A percentile compares a stretch with the other conserved stretches of the same genome.
phyloP scores from a whole-genome alignment of 2,329 filamentous ascomycete genomes.

The Cercospora sesami region DNA sequence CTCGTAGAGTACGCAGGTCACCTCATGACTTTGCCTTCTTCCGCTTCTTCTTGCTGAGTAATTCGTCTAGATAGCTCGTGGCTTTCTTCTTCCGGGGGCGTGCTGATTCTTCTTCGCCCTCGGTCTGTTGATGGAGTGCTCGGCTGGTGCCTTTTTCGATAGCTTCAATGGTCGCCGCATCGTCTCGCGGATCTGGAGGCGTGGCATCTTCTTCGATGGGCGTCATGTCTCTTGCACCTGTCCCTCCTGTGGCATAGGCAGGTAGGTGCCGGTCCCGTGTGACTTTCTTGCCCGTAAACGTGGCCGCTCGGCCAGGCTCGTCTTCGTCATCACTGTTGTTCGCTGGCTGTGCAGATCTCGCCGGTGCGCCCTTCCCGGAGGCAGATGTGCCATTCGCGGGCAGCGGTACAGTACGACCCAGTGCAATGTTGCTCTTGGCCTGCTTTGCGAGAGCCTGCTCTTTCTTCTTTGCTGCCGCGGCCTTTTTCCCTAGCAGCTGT shows the following conservation, averaged over 20 bases:
- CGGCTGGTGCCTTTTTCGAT: constrained; percentile 6
- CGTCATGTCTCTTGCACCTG: neutral
- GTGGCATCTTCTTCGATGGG: constrained; percentile 19
- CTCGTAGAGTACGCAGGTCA: neutral
- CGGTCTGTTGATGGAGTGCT: constrained; percentile 1
- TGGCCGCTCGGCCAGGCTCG: constrained; percentile 31
- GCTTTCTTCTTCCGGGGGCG: constrained; percentile 23
- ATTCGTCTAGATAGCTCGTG: constrained; percentile 54
- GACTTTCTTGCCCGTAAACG: constrained; percentile 27
- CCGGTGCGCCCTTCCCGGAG: neutral
- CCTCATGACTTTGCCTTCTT: constrained; percentile 34
- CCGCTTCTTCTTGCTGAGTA: constrained; percentile 55
- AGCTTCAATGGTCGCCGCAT: constrained; percentile 18
- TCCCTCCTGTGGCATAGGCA: constrained; percentile 14
- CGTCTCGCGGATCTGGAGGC: constrained; percentile 19
- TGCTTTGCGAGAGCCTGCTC: constrained; percentile 22
- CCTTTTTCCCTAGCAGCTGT: constrained; percentile 46
- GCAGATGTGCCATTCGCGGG: neutral
- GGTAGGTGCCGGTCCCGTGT: constrained; percentile 17
- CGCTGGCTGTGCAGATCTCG: constrained; percentile 22
- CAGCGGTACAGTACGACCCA: constrained; percentile 16
- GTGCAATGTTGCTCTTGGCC: constrained; percentile 18
- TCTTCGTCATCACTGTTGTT: constrained; percentile 42
- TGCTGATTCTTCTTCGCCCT: constrained; percentile 17
- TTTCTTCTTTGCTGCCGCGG: constrained; percentile 37